Base-by-base conservation (phyloP, 441 rosid species). In the Melastoma candidum region DNA sequence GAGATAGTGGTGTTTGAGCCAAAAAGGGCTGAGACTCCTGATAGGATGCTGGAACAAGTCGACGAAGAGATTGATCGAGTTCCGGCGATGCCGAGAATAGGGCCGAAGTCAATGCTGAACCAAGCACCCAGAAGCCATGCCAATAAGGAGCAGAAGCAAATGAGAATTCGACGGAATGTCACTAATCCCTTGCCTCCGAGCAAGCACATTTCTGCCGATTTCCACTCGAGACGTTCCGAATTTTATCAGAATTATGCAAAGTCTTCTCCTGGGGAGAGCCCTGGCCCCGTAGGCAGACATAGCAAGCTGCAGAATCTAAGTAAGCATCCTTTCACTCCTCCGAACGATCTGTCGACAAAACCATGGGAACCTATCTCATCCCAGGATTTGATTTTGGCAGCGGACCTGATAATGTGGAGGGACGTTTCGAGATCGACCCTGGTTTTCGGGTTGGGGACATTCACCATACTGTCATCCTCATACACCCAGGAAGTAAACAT, bases 401-500 rank as follows among this genome's bases (percentile, higher is more conserved):
- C 11, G 55, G 63, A 59, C 46, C 27, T 59, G 50, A 49, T 59
- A 0, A 59, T 59, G 63, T 59, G 63, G 63, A 51, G 57, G 45
- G 63, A 59, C 3, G 49, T 17, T 6, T 36, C 48, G 6, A 59
- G 32, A 26, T 59, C 63, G 29, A n/a, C 63, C 3, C 24, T 51
- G 0, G 47, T 51, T 27, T 51, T 59, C 12, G 56, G 56, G 26
- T 27, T 51, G 14, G 63, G 63, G 25, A 44, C 63, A 29, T 44
- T 51, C 54, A 45, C 45, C 26, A 29, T 29, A 17, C 3, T 51
- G 49, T 49, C 54, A 26, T 59, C 63, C 44, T 59, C 63, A 55
- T 51, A 43, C 49, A 27, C 46, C 25, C 11, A 44, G 17, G 56
- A 59, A 9, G 47, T 52, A 22, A 51, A 11, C 25, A 4, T 45